Conservation (phyloP, 129 eudicot genomes). For the Oenanthe sinensis region DNA sequence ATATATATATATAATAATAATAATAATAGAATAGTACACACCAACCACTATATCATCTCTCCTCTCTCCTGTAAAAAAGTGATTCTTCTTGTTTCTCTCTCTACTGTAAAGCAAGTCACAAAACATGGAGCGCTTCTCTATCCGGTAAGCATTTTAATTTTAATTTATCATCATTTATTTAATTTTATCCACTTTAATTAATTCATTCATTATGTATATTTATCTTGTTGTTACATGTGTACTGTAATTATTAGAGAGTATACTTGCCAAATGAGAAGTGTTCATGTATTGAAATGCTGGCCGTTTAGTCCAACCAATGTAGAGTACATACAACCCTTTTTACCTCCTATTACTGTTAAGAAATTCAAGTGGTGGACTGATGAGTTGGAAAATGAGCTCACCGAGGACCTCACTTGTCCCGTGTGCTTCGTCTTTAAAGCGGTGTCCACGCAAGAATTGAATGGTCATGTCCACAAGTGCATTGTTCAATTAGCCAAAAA, state of each 20-base stretch:
- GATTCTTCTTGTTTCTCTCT: not conserved
- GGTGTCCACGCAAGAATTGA: not conserved
- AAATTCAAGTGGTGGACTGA: conserved; percentile 37
- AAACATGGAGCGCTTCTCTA: conserved; percentile 26
- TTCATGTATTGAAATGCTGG: conserved; percentile 36
- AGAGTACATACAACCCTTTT: conserved; percentile 6
- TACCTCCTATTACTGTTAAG: conserved; percentile 31
- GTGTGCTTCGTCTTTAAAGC: not conserved
- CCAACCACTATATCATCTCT: not conserved
- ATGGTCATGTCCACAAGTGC: not conserved
- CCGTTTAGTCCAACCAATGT: conserved; percentile 21
- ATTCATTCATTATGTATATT: not conserved
- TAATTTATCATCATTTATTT: not conserved
- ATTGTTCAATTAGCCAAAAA: conserved; percentile 2
- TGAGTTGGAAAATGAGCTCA: conserved; percentile 16
- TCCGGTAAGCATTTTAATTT: conserved; percentile 13
- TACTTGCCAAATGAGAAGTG: conserved; percentile 26
- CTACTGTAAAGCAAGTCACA: not conserved
- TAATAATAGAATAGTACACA: no score
- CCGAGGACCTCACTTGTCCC: conserved; percentile 1
- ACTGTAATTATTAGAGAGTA: conserved; percentile 24
- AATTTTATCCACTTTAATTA: not conserved
- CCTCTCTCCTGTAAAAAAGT: not conserved
- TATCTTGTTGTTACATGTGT: not conserved
- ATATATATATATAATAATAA: not conserved